Evolutionary conservation across 768 basidiomycete genomes (phyloP), one percentile per base, ranked within the genome.

Genomic region (Leccinum broughii): DNA sequence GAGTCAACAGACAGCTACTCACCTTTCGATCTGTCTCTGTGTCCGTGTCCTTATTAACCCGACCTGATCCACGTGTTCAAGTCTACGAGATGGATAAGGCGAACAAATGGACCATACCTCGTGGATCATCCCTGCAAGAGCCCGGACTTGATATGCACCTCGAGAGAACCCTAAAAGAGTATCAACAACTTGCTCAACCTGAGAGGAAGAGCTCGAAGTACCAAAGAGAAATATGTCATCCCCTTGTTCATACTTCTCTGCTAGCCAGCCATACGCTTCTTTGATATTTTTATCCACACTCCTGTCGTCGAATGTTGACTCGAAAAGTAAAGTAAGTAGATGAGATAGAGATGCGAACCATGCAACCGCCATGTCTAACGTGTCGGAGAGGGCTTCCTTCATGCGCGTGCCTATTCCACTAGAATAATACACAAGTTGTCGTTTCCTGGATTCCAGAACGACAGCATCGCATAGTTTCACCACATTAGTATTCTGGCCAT

Each of bases 121-220:
- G 6, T 51, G 50, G 30, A 51, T 51, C 28, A 51, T 51, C 8
- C 50, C 50, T n/a, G 50, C 50, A 13, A 51, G 50, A 10, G 6
- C 28, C 17, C 50, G 50, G 7, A 51, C 50, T 51, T 51, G 50
- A 51, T 51, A 51, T 51, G 50, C 50, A 30, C 50, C 50, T n/a
- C 50, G 50, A 51, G 50, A 51, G 13, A 30, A 51, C 8, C 50
- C 50, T 51, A 11, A 9, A 17, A 30, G 15, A n/a, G 13, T 14
- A 15, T 49, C 24, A n/a, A 32, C 28, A 10, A 28, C 50, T 17
- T 17, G 17, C 50, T 48, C 22, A 9, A 30, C 3, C 9, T 13
- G 10, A 17, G 17, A 30, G 6, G 28, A 30, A 22, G 14, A 49
- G 24, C 26, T 28, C 8, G 17, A 30, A 26, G 22, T 24, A 24